Evolutionary conservation across 768 basidiomycete genomes (phyloP).

Genomic region (Leucocoprinus sp.): DNA sequence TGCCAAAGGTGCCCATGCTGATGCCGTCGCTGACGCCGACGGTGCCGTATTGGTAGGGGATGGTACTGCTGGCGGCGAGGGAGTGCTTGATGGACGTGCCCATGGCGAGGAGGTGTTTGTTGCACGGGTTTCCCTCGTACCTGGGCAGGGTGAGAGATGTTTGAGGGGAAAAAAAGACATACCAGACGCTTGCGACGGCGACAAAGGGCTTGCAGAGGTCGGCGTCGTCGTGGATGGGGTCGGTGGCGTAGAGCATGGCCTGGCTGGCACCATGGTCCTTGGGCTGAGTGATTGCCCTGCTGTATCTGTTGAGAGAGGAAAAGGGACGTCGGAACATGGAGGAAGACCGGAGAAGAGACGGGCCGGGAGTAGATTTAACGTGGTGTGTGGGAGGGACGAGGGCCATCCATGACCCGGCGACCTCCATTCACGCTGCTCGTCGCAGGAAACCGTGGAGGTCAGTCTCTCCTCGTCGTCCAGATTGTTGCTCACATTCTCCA

Average conservation of each 20-base stretch:
- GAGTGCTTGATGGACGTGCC: constrained; percentile 86
- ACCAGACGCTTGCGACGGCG: constrained; percentile 96
- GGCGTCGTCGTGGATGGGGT: constrained; percentile 68
- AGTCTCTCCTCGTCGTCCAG: constrained; percentile 19
- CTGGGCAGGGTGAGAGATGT: constrained; percentile 31
- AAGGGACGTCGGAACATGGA: no score
- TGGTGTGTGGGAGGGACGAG: no score
- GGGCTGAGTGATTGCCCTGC: constrained; percentile 75
- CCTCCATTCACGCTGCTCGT: constrained; percentile 61
- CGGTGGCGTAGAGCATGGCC: constrained; percentile 99
- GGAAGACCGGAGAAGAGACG: not conserved
- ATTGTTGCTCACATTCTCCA: constrained; percentile 19
- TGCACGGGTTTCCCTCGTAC: constrained; percentile 99
- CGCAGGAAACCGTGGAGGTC: constrained; percentile 69
- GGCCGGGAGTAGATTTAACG: no score
- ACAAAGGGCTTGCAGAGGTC: constrained; percentile 98
- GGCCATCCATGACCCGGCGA: no score
- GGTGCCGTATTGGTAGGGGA: constrained; percentile 96
- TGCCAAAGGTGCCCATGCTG: constrained; percentile 93
- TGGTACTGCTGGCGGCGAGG: constrained; percentile 56
- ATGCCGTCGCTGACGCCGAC: constrained; percentile 98
- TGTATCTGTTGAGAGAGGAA: constrained; percentile 76
- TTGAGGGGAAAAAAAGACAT: constrained; percentile 21
- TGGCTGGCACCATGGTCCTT: constrained; percentile 96
- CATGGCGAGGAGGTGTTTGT: constrained; percentile 83